A percentile compares a stretch with the other conserved stretches of the same genome.
Conservation (phyloP, 208 protist genomes). For the Leishmania arabica region DNA sequence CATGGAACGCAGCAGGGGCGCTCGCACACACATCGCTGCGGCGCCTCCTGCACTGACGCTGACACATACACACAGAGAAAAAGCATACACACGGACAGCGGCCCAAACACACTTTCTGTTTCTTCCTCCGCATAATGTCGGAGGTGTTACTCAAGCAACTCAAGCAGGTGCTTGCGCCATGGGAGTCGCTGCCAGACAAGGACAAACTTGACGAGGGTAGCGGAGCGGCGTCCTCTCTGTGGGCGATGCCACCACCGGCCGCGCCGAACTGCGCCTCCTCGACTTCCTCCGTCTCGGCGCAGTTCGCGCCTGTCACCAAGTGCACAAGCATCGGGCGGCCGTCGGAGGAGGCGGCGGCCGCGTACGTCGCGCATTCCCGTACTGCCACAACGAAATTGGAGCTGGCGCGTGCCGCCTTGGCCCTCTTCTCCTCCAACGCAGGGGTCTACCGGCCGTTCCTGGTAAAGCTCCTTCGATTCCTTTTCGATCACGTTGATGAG, state of each 20-base stretch:
- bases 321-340: not conserved
- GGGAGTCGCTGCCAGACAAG: constrained; percentile 37
- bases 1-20: not conserved
- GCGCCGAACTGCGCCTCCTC: not conserved
- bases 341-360: not conserved
- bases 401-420: constrained; percentile 69
- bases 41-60: not conserved
- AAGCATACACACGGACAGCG: not conserved
- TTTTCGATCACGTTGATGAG: constrained; percentile 76
- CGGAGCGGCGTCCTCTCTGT: not conserved
- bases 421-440: constrained; percentile 80
- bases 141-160: constrained; percentile 50
- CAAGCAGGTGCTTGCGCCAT: constrained; percentile 56
- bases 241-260: not conserved
- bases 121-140: constrained; percentile 16
- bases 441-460: constrained; percentile 70
- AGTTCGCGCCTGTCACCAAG: not conserved
- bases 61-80: not conserved
- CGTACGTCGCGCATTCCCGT: constrained; percentile 1
- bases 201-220: not conserved
- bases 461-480: constrained; percentile 65
- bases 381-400: constrained; percentile 54
- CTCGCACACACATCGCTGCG: not conserved
- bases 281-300: not conserved
- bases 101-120: not conserved